Conservation (phyloP, 2,329 filamentous ascomycete species). For the Rhynchosporium secalis region DNA sequence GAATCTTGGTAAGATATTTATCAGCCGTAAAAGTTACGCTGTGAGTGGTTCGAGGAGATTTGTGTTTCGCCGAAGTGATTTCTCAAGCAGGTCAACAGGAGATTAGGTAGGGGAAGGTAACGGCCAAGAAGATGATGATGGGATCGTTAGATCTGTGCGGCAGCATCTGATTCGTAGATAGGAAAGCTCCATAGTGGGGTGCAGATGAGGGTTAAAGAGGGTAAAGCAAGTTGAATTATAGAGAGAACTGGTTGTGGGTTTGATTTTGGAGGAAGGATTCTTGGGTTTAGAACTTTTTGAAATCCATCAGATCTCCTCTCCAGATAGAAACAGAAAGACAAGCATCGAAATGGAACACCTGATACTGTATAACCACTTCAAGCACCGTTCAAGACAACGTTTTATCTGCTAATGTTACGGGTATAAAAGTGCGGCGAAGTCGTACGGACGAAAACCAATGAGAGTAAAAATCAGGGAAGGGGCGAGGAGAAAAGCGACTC, state of each 20-base stretch:
- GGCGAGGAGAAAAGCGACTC: background rate
- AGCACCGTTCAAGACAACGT: too few species aligned
- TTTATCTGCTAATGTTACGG: background rate
- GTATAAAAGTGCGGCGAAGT: slow-evolving; percentile 2
- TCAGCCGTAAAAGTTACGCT: background rate
- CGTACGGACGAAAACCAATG: background rate
- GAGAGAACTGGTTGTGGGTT: background rate
- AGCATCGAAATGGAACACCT: too few species aligned
- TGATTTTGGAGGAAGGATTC: background rate
- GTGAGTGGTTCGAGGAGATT: slow-evolving; percentile 1
- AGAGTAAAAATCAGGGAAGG: slow-evolving; percentile 7
- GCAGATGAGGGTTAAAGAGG: background rate
- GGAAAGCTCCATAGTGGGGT: slow-evolving; percentile 7
- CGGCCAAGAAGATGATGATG: background rate
- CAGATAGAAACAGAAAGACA: too few species aligned
- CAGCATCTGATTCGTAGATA: slow-evolving; percentile 3
- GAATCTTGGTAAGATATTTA: background rate
- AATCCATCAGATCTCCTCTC: too few species aligned
- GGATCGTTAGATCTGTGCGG: background rate
- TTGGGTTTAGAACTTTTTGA: background rate
- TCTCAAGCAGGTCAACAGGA: slow-evolving; percentile 1
- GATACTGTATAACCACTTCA: background rate
- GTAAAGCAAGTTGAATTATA: background rate
- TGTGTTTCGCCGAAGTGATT: slow-evolving; percentile 10
- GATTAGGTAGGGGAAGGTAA: background rate